phyloP scores from a whole-genome alignment of 495 filamentous ascomycete genomes.

The Evernia prunastri region DNA sequence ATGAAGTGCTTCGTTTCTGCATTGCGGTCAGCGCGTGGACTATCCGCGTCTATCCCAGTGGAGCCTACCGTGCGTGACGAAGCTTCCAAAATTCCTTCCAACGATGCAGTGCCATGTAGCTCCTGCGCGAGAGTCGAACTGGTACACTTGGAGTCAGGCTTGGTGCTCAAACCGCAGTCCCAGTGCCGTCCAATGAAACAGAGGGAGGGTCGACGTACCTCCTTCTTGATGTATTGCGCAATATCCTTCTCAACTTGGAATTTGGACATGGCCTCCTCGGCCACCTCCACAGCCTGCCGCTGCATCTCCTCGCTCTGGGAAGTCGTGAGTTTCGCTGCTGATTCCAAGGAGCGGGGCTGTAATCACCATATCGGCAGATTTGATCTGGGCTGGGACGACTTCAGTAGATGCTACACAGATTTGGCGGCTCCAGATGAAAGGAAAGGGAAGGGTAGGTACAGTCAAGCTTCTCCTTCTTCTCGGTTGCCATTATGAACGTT shows the following conservation, averaged over 20 bases:
- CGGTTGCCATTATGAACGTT: conserved; percentile 36
- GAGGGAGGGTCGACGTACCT: conserved; percentile 46
- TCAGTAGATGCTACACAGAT: conserved; percentile 29
- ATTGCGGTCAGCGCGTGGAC: background rate
- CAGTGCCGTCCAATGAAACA: too few species aligned
- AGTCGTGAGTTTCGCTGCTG: conserved; percentile 19
- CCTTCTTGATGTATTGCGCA: conserved; percentile 94
- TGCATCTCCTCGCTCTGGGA: conserved; percentile 91
- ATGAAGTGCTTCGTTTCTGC: conserved; percentile 99
- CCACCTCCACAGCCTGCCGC: conserved; percentile 85
- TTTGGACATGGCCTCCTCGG: conserved; percentile 88
- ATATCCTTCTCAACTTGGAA: conserved; percentile 98
- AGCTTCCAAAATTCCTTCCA: conserved; percentile 96
- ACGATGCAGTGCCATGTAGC: conserved; percentile 99
- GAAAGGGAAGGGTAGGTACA: conserved; percentile 40
- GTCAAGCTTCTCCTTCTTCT: conserved; percentile 66
- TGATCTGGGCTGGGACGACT: conserved; percentile 68
- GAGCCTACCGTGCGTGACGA: conserved; percentile 89
- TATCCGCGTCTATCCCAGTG: background rate
- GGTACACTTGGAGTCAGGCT: conserved; percentile 7
- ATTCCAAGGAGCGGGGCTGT: background rate
- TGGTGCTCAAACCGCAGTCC: background rate
- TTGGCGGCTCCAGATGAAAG: background rate
- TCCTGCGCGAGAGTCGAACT: conserved; percentile 89
- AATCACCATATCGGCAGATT: conserved; percentile 94